Conservation (phyloP, 257 asterid species). For the Henckelia pumila region DNA sequence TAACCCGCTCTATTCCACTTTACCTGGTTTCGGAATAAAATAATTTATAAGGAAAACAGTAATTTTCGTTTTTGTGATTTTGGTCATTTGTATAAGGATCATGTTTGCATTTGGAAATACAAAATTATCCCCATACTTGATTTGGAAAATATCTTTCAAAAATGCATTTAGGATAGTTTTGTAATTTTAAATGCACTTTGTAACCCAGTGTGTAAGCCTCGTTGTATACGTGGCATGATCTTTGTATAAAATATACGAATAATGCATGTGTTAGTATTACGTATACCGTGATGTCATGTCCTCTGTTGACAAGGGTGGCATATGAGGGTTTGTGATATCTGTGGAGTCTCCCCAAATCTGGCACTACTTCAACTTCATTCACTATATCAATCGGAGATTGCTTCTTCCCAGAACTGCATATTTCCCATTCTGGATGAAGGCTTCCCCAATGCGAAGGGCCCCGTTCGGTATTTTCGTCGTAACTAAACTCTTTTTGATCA, state of each 20-base stretch:
- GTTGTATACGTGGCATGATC: no score
- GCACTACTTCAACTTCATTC: slow-evolving; percentile 45
- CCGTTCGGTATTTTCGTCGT: slow-evolving; percentile 33
- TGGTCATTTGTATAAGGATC: no score
- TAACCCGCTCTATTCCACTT: slow-evolving; percentile 61
- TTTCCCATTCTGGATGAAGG: slow-evolving; percentile 62
- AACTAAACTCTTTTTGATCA: slow-evolving; percentile 69
- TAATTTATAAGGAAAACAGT: no score
- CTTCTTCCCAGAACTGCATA: slow-evolving; percentile 50
- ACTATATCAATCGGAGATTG: slow-evolving; percentile 76
- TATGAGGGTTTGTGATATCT: slow-evolving; percentile 42
- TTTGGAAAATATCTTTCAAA: no score
- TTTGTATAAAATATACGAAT: no score
- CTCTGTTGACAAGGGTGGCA: slow-evolving; percentile 69
- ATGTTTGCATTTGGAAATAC: no score
- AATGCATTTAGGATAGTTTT: no score
- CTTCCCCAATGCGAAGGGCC: slow-evolving; percentile 77
- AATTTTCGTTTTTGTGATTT: no score
- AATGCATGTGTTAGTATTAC: no score
- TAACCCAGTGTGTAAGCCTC: no score
- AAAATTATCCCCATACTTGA: no score
- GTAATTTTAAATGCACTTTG: no score
- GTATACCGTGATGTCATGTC: slow-evolving; percentile 92
- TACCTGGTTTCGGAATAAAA: slow-evolving; percentile 36
- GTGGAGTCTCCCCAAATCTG: slow-evolving; percentile 46